phyloP scores from a whole-genome alignment of 2,329 filamentous ascomycete species.

The Phaeoacremonium minimum region DNA sequence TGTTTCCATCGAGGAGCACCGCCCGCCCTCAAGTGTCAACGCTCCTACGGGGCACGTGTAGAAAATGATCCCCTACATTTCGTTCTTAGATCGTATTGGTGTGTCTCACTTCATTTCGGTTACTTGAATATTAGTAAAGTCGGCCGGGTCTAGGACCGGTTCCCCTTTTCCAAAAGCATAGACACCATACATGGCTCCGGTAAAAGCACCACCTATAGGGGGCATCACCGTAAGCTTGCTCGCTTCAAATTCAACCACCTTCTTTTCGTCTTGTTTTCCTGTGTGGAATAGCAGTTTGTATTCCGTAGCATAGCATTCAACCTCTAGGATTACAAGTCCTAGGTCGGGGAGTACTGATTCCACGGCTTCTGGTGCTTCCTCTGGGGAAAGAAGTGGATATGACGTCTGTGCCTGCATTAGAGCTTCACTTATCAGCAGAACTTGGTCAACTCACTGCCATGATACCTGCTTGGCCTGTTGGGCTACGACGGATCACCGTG shows the following conservation, averaged over 20 bases:
- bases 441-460: slow-evolving; percentile 10
- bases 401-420: slow-evolving; percentile 2
- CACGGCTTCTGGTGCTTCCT: not conserved
- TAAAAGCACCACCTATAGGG: slow-evolving; percentile 22
- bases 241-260: slow-evolving; percentile 8
- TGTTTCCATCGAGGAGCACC: too few relatives aligned
- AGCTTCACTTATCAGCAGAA: too few relatives aligned
- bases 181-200: slow-evolving; percentile 23
- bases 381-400: slow-evolving; percentile 3
- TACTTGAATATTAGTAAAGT: slow-evolving; percentile 18
- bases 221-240: slow-evolving; percentile 19
- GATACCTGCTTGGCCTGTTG: slow-evolving; percentile 14
- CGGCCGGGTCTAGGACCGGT: slow-evolving; percentile 22
- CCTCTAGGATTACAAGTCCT: too few relatives aligned
- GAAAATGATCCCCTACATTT: too few relatives aligned
- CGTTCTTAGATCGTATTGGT: too few relatives aligned
- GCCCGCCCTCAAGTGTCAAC: too few relatives aligned
- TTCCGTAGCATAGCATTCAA: slow-evolving; percentile 8
- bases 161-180: slow-evolving; percentile 22
- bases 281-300: slow-evolving; percentile 13
- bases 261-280: slow-evolving; percentile 1
- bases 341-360: slow-evolving; percentile 3
- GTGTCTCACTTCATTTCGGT: too few relatives aligned
- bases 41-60: too few relatives aligned
- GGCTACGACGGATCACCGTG: slow-evolving; percentile 12